Evolutionary conservation across 108 stramenopile genomes (phyloP).

Genomic region (Skeletonema menzelii): DNA sequence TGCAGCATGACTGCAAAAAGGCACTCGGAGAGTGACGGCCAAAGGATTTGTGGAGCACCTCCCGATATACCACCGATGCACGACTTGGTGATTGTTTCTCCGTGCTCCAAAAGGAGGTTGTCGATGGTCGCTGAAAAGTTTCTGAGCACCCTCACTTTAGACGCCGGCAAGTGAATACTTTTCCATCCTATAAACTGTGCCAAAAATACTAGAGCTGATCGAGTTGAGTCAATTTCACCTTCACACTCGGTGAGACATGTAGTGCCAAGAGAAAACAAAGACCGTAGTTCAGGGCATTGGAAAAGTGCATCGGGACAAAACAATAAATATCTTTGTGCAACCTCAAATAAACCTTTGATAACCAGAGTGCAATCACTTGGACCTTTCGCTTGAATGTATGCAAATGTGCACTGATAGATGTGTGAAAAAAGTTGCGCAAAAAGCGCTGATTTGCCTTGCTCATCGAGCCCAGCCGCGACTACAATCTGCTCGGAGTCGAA

Average conservation of each 20-base stretch:
- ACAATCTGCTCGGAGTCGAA: slow-evolving; percentile 43
- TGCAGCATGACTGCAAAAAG: slow-evolving; percentile 49
- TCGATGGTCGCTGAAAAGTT: slow-evolving; percentile 28
- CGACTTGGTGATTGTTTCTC: slow-evolving; percentile 32
- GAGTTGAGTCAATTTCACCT: slow-evolving; percentile 53
- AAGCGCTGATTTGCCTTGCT: slow-evolving; percentile 16
- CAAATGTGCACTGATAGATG: slow-evolving; percentile 36
- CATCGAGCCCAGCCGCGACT: slow-evolving; percentile 32
- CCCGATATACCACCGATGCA: slow-evolving; percentile 57
- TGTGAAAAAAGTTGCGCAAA: slow-evolving; percentile 50
- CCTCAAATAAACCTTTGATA: slow-evolving; percentile 52
- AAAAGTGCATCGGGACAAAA: slow-evolving; percentile 56
- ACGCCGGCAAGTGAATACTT: slow-evolving; percentile 30
- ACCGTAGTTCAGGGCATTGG: slow-evolving; percentile 39
- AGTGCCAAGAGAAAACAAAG: slow-evolving; percentile 45
- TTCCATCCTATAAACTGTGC: slow-evolving; percentile 68
- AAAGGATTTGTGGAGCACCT: slow-evolving; percentile 56
- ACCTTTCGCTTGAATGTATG: slow-evolving; percentile 30
- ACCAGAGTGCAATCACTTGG: slow-evolving; percentile 41
- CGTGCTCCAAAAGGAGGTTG: slow-evolving; percentile 44
- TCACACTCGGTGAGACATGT: slow-evolving; percentile 52
- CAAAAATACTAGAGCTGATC: slow-evolving; percentile 54
- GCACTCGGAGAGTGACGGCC: slow-evolving; percentile 53
- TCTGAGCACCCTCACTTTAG: not conserved
- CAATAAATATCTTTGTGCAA: slow-evolving; percentile 53